Conservation (phyloP, 2,329 filamentous ascomycete species). For the Zarea fungicola region DNA sequence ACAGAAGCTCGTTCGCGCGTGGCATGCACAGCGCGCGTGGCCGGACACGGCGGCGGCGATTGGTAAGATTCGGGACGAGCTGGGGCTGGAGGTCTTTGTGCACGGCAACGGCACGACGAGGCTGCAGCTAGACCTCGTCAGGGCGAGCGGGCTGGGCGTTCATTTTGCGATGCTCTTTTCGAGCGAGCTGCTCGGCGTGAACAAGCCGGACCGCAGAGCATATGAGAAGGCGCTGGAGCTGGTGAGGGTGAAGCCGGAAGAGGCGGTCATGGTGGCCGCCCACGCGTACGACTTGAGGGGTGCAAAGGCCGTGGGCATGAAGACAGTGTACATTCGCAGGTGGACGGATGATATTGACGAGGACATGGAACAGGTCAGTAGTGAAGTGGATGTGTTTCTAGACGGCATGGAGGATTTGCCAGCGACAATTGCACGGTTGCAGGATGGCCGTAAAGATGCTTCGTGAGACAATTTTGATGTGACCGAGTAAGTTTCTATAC, state of each 20-base stretch:
- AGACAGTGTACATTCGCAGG: conserved; percentile 46
- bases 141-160: conserved; percentile 37
- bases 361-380: conserved; percentile 34
- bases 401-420: conserved; percentile 19
- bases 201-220: conserved; percentile 42
- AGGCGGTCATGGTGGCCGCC: conserved; percentile 47
- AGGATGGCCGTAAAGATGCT: too few relatives aligned
- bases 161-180: conserved; percentile 48
- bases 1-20: conserved; percentile 29
- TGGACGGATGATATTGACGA: conserved; percentile 49
- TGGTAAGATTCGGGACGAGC: conserved; percentile 26
- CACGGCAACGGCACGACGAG: conserved; percentile 51
- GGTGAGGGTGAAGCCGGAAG: conserved; percentile 37
- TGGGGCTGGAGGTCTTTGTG: conserved; percentile 41
- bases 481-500: too few relatives aligned
- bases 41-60: conserved; percentile 43
- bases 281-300: conserved; percentile 50
- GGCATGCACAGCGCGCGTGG: conserved; percentile 48
- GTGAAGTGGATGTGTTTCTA: conserved; percentile 34
- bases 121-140: conserved; percentile 46
- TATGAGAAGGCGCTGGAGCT: conserved; percentile 42
- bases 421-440: conserved; percentile 12
- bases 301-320: conserved; percentile 43
- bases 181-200: conserved; percentile 42
- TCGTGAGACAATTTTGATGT: too few relatives aligned